These are phyloP conservation scores for Telfairia occidentalis DNA, from an alignment of 331 rosid species.

Conservation along the genomic window DNA sequence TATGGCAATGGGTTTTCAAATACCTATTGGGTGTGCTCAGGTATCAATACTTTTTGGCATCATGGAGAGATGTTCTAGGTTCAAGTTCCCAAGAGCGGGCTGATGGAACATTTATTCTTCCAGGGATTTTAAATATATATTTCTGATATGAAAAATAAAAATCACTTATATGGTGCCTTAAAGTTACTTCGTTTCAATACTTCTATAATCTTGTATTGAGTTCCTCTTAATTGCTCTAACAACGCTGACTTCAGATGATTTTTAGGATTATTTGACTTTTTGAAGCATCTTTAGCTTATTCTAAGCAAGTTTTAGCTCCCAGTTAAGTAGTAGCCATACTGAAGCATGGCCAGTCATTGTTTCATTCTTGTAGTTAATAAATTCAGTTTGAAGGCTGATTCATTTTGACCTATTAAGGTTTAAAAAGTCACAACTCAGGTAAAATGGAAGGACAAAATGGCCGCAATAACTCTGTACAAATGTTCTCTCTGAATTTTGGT, in stretches of 20 bases:
- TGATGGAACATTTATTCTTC: background rate
- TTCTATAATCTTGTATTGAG: background rate
- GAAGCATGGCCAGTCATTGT: background rate
- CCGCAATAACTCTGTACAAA: slow-evolving; percentile 18
- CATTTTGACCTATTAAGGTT: background rate
- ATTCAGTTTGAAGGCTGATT: background rate
- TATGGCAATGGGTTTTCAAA: background rate
- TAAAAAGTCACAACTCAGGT: background rate
- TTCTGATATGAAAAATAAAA: no score
- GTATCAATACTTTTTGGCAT: background rate
- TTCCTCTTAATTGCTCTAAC: background rate
- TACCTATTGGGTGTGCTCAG: background rate
- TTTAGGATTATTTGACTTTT: background rate
- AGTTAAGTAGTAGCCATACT: background rate
- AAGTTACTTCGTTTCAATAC: background rate
- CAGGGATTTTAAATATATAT: background rate
- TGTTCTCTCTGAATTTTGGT: slow-evolving; percentile 14
- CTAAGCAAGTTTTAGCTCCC: background rate
- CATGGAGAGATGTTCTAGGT: background rate
- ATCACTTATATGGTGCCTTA: no score
- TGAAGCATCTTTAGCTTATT: background rate
- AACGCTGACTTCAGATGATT: background rate
- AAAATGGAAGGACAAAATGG: slow-evolving; percentile 42
- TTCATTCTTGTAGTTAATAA: background rate
- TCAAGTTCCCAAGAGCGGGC: background rate